Percentiles rank a stretch among this genome's conserved stretches.
These are phyloP conservation scores for Rhodotorula diobovata DNA, from an alignment of 768 basidiomycete species.

Conservation along the genomic window DNA sequence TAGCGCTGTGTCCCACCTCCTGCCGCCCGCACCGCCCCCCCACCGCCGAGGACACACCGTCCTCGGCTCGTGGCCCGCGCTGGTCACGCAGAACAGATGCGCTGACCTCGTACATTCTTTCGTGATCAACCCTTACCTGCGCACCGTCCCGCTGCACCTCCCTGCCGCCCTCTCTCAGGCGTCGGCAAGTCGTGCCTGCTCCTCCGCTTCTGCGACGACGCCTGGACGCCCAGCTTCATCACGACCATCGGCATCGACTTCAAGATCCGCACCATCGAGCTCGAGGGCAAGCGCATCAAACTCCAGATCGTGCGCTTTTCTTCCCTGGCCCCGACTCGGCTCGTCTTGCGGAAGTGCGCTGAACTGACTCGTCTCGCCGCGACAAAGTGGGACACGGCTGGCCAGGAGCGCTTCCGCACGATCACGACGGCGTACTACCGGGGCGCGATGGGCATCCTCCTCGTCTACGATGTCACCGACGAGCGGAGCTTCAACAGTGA, in stretches of 20 bases:
- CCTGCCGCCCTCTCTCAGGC: constrained; percentile 52
- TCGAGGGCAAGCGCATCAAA: constrained; percentile 96
- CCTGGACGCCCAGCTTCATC: constrained; percentile 98
- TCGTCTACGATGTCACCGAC: constrained; percentile 92
- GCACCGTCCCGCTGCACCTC: not conserved
- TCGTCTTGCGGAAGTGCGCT: not conserved
- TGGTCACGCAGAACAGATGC: no score
- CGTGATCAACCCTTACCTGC: no score
- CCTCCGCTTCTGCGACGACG: constrained; percentile 89
- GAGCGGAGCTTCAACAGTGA: constrained; percentile 90
- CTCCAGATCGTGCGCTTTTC: constrained; percentile 80
- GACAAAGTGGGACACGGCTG: constrained; percentile 99
- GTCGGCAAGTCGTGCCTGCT: constrained; percentile 81
- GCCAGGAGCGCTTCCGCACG: constrained; percentile 96
- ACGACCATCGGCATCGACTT: constrained; percentile 99
- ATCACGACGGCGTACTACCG: constrained; percentile 99
- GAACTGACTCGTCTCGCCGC: not conserved
- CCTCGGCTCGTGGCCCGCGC: not conserved
- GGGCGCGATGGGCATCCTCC: constrained; percentile 94
- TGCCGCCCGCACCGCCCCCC: not conserved
- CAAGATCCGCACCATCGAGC: constrained; percentile 97
- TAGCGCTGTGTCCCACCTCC: not conserved
- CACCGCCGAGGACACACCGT: no score
- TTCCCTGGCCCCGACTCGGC: not conserved
- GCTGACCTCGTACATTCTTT: no score